Evolutionary conservation across 2,329 filamentous ascomycete species (phyloP).

Genomic region (Talaromyces sp.): DNA sequence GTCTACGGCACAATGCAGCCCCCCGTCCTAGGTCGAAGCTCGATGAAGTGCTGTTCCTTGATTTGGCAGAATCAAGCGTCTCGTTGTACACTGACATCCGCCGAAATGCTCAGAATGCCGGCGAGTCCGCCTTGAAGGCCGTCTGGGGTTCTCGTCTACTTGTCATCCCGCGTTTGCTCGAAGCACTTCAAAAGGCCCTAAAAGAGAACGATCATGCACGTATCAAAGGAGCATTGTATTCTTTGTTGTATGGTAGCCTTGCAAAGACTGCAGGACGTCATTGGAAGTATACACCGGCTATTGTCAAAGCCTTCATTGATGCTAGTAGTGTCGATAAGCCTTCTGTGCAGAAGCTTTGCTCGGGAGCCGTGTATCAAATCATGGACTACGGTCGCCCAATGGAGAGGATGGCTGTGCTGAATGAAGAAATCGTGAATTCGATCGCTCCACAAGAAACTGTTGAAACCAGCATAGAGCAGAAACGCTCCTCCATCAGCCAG

Average conservation of each 20-base stretch:
- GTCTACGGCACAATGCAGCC: slow-evolving; percentile 88
- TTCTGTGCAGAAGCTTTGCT: slow-evolving; percentile 85
- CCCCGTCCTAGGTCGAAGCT: slow-evolving; percentile 84
- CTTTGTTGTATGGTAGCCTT: slow-evolving; percentile 80
- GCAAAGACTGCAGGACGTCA: slow-evolving; percentile 83
- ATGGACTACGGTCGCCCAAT: slow-evolving; percentile 88
- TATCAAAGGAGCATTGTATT: slow-evolving; percentile 93
- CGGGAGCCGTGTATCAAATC: slow-evolving; percentile 74
- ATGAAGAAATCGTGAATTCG: slow-evolving; percentile 63
- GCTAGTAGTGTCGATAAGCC: slow-evolving; percentile 88
- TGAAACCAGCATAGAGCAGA: slow-evolving; percentile 47
- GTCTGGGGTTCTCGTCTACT: slow-evolving; percentile 82
- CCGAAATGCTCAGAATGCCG: slow-evolving; percentile 84
- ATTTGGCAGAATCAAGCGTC: slow-evolving; percentile 83
- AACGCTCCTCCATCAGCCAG: slow-evolving; percentile 68
- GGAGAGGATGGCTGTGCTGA: slow-evolving; percentile 78
- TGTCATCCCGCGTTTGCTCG: slow-evolving; percentile 82
- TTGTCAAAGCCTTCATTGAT: slow-evolving; percentile 84
- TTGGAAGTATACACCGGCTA: slow-evolving; percentile 89
- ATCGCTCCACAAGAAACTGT: slow-evolving; percentile 68
- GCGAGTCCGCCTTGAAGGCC: slow-evolving; percentile 88
- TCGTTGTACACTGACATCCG: slow-evolving; percentile 93
- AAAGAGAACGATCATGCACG: slow-evolving; percentile 76
- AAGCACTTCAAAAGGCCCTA: slow-evolving; percentile 72
- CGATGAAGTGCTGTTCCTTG: slow-evolving; percentile 76